Percentiles rank a stretch among this genome's conserved stretches.
Evolutionary conservation across 768 basidiomycete genomes (phyloP).

Genomic region (Calvatia gigantea): DNA sequence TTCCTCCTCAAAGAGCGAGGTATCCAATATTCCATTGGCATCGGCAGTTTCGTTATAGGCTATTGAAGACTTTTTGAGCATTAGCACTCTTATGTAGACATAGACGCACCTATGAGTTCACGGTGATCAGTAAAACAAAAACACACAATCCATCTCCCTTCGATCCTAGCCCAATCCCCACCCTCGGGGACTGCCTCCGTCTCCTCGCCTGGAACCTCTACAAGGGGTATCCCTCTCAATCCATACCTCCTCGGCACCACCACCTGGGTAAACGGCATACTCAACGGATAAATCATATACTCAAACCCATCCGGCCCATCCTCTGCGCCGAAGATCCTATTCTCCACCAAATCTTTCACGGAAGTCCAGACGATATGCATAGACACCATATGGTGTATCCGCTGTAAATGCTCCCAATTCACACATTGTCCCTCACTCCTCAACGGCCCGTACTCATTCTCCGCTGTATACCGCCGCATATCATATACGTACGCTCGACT

Average conservation of each 20-base stretch:
- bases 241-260: constrained; percentile 33
- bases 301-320: constrained; percentile 24
- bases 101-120: constrained; percentile 54
- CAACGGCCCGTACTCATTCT: constrained; percentile 58
- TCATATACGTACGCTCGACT: constrained; percentile 61
- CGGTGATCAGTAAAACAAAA: constrained; percentile 71
- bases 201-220: constrained; percentile 20
- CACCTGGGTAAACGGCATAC: constrained; percentile 52
- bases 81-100: constrained; percentile 7
- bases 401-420: constrained; percentile 59
- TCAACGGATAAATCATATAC: constrained; percentile 43
- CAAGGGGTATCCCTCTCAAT: constrained; percentile 19
- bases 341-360: not conserved
- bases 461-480: constrained; percentile 49
- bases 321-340: constrained; percentile 18
- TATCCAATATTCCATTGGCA: constrained; percentile 20
- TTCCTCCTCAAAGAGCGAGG: constrained; percentile 45
- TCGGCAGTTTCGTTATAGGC: constrained; percentile 43
- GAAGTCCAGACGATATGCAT: constrained; percentile 43
- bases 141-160: constrained; percentile 57
- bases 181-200: constrained; percentile 4
- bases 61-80: constrained; percentile 19
- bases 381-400: constrained; percentile 52
- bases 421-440: constrained; percentile 38
- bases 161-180: constrained; percentile 56